Evolutionary conservation across 306 rosid species (phyloP).

Genomic region (Rosa rugosa): DNA sequence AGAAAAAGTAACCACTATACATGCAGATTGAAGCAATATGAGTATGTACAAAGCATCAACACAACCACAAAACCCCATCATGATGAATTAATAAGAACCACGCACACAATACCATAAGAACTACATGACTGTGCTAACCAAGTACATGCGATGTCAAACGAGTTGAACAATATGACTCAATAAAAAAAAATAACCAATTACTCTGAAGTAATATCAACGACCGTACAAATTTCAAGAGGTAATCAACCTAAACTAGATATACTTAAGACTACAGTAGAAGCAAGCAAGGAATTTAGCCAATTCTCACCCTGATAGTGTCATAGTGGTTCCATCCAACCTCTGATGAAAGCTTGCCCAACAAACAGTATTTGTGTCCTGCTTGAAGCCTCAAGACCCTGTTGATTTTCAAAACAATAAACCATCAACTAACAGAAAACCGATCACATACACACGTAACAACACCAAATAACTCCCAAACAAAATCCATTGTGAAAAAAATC

Average conservation of each 20-base stretch:
- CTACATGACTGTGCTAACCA: neutral
- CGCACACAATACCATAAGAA: neutral
- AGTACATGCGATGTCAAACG: neutral
- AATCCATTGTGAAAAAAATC: conserved; percentile 4
- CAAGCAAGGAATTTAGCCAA: neutral
- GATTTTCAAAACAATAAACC: neutral
- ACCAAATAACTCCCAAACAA: neutral
- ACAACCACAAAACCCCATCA: neutral
- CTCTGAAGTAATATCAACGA: neutral
- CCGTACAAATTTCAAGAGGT: neutral
- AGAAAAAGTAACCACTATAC: neutral
- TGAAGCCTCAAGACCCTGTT: conserved; percentile 77
- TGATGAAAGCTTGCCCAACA: conserved; percentile 59
- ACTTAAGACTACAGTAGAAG: neutral
- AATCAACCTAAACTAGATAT: neutral
- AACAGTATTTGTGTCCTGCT: conserved; percentile 70
- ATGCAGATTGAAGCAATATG: neutral
- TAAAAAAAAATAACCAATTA: neutral
- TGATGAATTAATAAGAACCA: neutral
- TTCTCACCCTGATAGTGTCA: conserved; percentile 37
- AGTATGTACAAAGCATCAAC: neutral
- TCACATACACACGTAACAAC: neutral
- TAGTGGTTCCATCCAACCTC: conserved; percentile 60
- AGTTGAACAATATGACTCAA: neutral
- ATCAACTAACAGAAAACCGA: neutral